Percentiles rank a stretch among this genome's conserved stretches.
phyloP scores from a whole-genome alignment of 495 filamentous ascomycete species.

The Cetradonia linearis region DNA sequence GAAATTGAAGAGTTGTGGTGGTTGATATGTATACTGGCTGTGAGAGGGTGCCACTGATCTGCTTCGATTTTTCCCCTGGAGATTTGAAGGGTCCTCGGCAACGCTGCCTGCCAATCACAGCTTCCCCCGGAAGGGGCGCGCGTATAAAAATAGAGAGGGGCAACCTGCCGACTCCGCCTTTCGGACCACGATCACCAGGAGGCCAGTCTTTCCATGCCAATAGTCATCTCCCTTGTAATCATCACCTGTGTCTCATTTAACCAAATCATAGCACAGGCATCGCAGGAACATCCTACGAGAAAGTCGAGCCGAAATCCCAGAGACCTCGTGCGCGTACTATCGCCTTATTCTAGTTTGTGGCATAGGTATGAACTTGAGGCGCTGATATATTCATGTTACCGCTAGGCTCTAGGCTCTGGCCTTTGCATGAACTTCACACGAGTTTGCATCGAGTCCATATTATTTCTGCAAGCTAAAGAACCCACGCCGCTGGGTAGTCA shows the following conservation, averaged over 20 bases:
- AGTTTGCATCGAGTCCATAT: not conserved
- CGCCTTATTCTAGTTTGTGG: not conserved
- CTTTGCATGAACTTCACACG: not conserved
- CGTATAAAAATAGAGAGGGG: conserved; percentile 6
- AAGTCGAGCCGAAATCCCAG: conserved; percentile 7
- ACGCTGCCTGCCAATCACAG: not conserved
- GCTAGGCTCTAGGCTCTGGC: not conserved
- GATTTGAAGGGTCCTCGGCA: conserved; percentile 7
- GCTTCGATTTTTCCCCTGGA: conserved; percentile 2
- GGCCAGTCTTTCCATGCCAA: not conserved
- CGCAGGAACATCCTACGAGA: not conserved
- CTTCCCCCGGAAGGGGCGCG: not conserved
- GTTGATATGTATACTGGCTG: not conserved
- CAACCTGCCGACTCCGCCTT: not conserved
- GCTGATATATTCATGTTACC: not conserved
- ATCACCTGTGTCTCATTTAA: not conserved
- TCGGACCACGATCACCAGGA: not conserved
- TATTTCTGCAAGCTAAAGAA: not conserved
- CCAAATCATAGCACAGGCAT: not conserved
- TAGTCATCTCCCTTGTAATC: conserved; percentile 1
- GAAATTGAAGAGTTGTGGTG: not conserved
- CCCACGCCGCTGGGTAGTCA: not conserved
- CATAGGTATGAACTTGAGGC: not conserved
- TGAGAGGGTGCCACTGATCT: conserved; percentile 11
- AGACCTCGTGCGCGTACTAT: not conserved